These are phyloP conservation scores for Cyclostephanos tholiformis DNA, from an alignment of 108 stramenopile genomes.

Conservation along the genomic window DNA sequence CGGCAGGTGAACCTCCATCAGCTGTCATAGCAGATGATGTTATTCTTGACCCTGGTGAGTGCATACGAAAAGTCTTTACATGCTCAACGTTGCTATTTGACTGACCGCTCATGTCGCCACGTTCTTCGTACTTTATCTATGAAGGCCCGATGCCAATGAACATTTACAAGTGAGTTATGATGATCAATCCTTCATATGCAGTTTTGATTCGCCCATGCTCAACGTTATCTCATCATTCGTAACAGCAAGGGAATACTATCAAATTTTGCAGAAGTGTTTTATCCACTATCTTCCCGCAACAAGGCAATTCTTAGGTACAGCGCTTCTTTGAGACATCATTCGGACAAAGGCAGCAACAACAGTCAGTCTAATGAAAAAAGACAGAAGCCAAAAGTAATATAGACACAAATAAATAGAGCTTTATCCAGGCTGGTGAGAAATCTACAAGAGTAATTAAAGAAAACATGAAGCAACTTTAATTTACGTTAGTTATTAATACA, in stretches of 20 bases:
- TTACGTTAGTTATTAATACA: not conserved
- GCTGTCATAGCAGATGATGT: constrained; percentile 24
- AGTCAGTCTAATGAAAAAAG: not conserved
- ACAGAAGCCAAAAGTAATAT: constrained; percentile 3
- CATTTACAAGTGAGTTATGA: constrained; percentile 23
- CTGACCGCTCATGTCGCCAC: not conserved
- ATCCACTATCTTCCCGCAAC: constrained; percentile 13
- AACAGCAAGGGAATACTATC: constrained; percentile 21
- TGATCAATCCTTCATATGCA: not conserved
- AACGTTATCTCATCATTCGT: not conserved
- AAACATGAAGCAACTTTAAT: no score
- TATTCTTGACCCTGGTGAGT: constrained; percentile 69
- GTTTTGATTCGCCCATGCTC: not conserved
- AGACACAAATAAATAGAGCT: no score
- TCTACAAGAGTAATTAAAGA: not conserved
- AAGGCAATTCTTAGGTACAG: constrained; percentile 19
- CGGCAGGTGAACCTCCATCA: constrained; percentile 1
- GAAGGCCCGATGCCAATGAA: constrained; percentile 14
- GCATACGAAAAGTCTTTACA: not conserved
- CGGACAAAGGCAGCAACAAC: not conserved
- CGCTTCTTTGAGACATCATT: not conserved
- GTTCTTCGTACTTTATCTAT: not conserved
- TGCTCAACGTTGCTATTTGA: not conserved
- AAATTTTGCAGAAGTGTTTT: constrained; percentile 27
- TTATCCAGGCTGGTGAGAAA: no score